Conservation (phyloP, 208 protist species). For the Trypanosoma conorhini region DNA sequence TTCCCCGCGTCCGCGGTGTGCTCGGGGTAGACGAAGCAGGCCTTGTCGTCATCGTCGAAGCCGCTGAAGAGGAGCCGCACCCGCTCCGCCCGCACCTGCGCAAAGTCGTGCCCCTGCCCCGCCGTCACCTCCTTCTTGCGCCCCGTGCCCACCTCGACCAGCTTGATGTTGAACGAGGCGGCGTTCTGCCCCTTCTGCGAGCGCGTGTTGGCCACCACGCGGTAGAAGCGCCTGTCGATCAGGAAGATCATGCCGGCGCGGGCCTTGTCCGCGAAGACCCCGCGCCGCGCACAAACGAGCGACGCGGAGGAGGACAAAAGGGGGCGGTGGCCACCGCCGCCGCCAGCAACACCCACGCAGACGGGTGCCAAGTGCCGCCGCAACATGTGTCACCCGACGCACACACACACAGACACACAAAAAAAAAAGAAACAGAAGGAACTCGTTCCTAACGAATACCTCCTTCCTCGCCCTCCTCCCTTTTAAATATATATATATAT, state of each 20-base stretch:
- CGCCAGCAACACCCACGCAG: background rate
- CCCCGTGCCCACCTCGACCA: constrained; percentile 74
- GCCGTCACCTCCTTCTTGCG: constrained; percentile 86
- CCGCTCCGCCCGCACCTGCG: constrained; percentile 75
- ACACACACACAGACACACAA: background rate
- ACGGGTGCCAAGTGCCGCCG: background rate
- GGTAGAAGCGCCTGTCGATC: constrained; percentile 77
- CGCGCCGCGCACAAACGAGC: constrained; percentile 34
- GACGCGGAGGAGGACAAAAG: background rate
- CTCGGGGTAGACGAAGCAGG: constrained; percentile 89
- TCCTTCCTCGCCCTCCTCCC: background rate
- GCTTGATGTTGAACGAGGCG: constrained; percentile 87
- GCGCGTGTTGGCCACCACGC: constrained; percentile 78
- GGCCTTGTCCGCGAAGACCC: constrained; percentile 85
- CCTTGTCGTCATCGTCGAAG: constrained; percentile 90
- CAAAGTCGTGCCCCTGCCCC: constrained; percentile 83
- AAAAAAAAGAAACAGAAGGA: background rate
- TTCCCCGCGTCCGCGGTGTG: constrained; percentile 75
- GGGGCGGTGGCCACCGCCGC: background rate
- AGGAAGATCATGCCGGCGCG: constrained; percentile 84
- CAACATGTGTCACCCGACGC: background rate
- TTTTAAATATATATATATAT: constrained; percentile 3
- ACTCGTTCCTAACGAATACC: background rate
- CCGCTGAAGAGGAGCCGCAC: constrained; percentile 87
- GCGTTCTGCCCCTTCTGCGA: constrained; percentile 92